These are phyloP conservation scores for Paraphoma chrysanthemicola DNA, from an alignment of 2,329 filamentous ascomycete species.

Conservation along the genomic window DNA sequence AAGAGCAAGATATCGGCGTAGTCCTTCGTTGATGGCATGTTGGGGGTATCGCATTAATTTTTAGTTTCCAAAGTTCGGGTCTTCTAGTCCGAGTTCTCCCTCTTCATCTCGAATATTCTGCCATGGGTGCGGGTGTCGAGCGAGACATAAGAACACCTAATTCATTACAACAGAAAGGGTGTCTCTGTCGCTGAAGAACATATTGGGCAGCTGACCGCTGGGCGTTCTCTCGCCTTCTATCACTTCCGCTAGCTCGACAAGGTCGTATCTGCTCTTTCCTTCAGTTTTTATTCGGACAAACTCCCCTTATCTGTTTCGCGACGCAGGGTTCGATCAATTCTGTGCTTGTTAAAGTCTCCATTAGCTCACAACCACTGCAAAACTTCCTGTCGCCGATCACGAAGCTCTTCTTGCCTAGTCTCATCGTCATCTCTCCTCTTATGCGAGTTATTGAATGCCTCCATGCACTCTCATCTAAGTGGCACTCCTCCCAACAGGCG, in stretches of 20 bases:
- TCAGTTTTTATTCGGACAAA: not conserved
- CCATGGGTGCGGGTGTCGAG: not conserved
- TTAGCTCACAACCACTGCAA: not conserved
- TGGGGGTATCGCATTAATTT: not conserved
- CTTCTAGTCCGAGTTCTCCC: not conserved
- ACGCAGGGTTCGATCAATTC: too few relatives aligned
- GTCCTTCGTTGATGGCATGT: not conserved
- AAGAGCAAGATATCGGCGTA: not conserved
- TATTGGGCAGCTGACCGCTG: not conserved
- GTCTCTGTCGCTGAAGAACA: not conserved
- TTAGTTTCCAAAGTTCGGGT: not conserved
- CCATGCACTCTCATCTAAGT: slow-evolving; percentile 10
- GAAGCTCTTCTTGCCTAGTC: slow-evolving; percentile 13
- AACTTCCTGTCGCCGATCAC: slow-evolving; percentile 10
- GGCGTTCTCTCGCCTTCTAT: not conserved
- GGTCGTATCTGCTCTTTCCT: not conserved
- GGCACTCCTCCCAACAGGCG: too few relatives aligned
- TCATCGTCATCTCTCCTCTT: slow-evolving; percentile 10
- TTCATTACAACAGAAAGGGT: not conserved
- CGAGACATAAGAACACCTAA: not conserved
- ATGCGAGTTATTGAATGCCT: slow-evolving; percentile 14
- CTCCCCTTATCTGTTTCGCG: too few relatives aligned
- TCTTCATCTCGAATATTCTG: not conserved
- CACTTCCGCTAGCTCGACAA: not conserved
- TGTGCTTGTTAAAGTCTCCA: too few relatives aligned